Conservation (phyloP, 331 rosid species). For the Erythrophleum ivorense region DNA sequence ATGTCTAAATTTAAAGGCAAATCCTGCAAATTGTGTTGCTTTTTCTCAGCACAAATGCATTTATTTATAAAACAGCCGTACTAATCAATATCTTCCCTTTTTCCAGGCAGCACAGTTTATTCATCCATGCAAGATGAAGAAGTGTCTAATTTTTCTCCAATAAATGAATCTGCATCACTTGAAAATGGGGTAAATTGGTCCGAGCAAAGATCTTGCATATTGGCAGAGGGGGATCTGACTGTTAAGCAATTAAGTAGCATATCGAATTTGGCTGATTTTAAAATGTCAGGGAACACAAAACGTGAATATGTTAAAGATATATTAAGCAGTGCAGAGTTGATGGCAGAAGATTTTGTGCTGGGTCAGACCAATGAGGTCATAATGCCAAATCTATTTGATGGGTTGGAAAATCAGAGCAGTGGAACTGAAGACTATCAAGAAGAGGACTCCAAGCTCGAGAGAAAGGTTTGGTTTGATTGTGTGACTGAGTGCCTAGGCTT, state of each 20-base stretch:
- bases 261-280: constrained; percentile 37
- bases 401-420: constrained; percentile 52
- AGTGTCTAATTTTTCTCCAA: constrained; percentile 44
- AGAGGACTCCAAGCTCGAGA: constrained; percentile 61
- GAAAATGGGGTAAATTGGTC: constrained; percentile 43
- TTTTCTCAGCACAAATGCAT: neutral
- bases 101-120: constrained; percentile 61
- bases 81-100: constrained; percentile 20
- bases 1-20: constrained; percentile 2
- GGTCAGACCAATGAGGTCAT: constrained; percentile 53
- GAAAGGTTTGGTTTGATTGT: constrained; percentile 72
- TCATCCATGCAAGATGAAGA: constrained; percentile 58
- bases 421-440: constrained; percentile 41
- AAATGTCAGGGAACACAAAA: constrained; percentile 55
- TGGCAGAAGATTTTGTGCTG: constrained; percentile 58
- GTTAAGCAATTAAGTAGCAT: constrained; percentile 38
- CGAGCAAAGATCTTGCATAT: constrained; percentile 50
- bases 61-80: constrained; percentile 14
- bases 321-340: constrained; percentile 56
- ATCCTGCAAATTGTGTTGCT: constrained; percentile 4
- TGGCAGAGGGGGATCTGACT: constrained; percentile 34
- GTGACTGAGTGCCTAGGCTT: constrained; percentile 63
- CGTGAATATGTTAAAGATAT: constrained; percentile 66
- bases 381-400: constrained; percentile 60
- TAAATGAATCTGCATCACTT: constrained; percentile 43